Base-by-base conservation (phyloP, 1,284 basidiomycete genomes). In the Inonotus hispidus region DNA sequence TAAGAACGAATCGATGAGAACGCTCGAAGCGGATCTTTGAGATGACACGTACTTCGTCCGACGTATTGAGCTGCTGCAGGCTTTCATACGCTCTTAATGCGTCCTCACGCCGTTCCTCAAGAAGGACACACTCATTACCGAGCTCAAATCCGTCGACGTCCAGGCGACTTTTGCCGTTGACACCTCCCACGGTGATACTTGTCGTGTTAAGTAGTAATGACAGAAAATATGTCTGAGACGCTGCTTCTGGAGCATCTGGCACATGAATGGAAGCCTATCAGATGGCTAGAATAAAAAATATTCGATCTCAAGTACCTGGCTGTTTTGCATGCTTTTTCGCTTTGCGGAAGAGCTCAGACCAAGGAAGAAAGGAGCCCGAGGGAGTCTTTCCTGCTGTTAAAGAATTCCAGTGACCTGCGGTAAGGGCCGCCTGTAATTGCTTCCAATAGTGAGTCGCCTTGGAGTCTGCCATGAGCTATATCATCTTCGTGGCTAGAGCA, bases 331-430 rank as follows among this genome's bases (percentile, higher is more conserved):
- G 93, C 69, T 95, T 95, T 68, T 89, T 88, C 79, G 93, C 94
- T 72, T 96, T 95, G 66, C 92, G 80, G 27, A 94, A 74, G 16
- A 94, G 80, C 68, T 93, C 90, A 2, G 82, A 78, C 93, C 93
- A 95, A 11, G 84, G 77, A 32, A 95, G 71, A 7, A 73, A 68
- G 0, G 70, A 66, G 16, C 82, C 87, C 53, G 84, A 84, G 11
- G 81, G 81, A 0, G 83, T 77, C 64, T 81, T 87, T 1, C 85
- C 90, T 0, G 91, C 89, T 32, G 71, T 69, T 1, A 72, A 63
- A 1, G 83, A 74, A 10, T 82, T 73, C 90, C 90, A 92, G 64
- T 82, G 75, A 1, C 90, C 90, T 1, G 83, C 82, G 2, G 85
- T 84, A 55, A 92, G 78, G 0, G 83, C 82, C 2, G 79, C 69